Evolutionary conservation across 176 grass and related monocot species (phyloP).

Genomic region (Musa itinerans): DNA sequence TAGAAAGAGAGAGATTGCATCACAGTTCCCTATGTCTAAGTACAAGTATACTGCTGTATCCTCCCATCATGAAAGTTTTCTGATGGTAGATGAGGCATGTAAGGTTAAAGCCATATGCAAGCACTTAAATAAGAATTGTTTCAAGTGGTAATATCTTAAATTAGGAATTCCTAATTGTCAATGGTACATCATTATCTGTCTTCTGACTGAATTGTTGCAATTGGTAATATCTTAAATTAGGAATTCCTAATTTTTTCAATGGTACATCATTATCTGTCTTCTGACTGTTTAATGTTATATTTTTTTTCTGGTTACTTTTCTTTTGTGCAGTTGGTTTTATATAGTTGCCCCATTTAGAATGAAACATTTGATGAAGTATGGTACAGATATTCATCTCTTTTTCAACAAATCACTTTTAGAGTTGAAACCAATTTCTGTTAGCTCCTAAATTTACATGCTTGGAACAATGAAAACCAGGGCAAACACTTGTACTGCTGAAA

Average conservation of each 20-base stretch:
- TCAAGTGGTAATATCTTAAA: background rate
- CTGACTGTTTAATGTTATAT: background rate
- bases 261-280: background rate
- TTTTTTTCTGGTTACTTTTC: background rate
- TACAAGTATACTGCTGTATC: background rate
- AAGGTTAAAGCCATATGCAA: background rate
- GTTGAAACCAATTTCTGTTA: background rate
- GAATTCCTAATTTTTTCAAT: background rate
- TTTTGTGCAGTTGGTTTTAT: background rate
- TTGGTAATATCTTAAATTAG: background rate
- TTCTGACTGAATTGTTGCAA: background rate
- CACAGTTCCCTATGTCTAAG: background rate
- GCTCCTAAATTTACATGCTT: background rate
- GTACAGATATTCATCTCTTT: background rate
- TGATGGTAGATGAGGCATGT: background rate
- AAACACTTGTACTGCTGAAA: conserved; percentile 62
- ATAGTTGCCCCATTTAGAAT: background rate
- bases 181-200: background rate
- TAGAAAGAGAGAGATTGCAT: background rate
- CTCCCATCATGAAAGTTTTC: background rate
- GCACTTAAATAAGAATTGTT: background rate
- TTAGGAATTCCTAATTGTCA: background rate
- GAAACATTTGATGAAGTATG: background rate
- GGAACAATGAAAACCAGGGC: conserved; percentile 38
- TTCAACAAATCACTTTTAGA: background rate